These are phyloP conservation scores for Colletotrichum orchidophilum DNA, from an alignment of 2,329 filamentous ascomycete genomes.

Conservation along the genomic window DNA sequence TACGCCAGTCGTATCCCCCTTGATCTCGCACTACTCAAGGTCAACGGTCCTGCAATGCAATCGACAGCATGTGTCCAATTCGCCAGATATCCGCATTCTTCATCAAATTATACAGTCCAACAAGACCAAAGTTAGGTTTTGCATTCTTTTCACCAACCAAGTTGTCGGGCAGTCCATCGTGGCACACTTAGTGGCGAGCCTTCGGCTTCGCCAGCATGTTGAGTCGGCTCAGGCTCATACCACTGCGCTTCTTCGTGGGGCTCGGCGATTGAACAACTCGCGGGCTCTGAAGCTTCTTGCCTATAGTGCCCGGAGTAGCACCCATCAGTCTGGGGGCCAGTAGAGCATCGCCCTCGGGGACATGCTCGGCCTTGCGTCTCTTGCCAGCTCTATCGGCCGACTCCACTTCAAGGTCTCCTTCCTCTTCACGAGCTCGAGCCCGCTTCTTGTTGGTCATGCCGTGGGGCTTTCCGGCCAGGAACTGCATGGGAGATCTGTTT, in stretches of 20 bases:
- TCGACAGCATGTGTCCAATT: neutral
- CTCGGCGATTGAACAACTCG: constrained; percentile 44
- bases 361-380: constrained; percentile 63
- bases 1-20: constrained; percentile 23
- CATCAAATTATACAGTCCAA: constrained; percentile 27
- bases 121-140: neutral
- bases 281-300: constrained; percentile 47
- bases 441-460: constrained; percentile 75
- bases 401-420: constrained; percentile 67
- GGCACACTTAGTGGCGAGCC: constrained; percentile 54
- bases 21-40: neutral
- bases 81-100: neutral
- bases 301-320: constrained; percentile 44
- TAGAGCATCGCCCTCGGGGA: constrained; percentile 61
- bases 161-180: neutral
- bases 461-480: constrained; percentile 62
- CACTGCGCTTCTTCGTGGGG: constrained; percentile 61
- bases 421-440: constrained; percentile 65
- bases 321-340: constrained; percentile 58
- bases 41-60: neutral
- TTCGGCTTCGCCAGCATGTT: constrained; percentile 71
- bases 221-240: constrained; percentile 66
- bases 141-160: neutral
- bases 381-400: constrained; percentile 64
- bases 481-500: constrained; percentile 55